phyloP scores from a whole-genome alignment of 192 early-diverging fungal genomes.

The Linnemannia schmuckeri region DNA sequence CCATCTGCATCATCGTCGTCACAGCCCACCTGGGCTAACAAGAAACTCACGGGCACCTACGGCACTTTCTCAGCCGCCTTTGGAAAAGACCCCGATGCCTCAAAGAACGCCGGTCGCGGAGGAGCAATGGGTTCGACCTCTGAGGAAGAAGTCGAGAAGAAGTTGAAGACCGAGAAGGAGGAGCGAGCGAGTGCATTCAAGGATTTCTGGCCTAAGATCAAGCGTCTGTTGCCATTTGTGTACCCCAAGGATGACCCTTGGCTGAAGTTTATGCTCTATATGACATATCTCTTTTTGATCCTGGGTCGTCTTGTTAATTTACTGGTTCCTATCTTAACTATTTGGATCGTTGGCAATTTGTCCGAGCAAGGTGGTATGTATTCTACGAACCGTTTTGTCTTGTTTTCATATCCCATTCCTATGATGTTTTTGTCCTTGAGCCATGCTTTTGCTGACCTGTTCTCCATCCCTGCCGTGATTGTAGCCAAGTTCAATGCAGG shows the following conservation, averaged over 20 bases:
- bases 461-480: background rate
- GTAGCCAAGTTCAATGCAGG: conserved; percentile 63
- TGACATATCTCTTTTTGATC: conserved; percentile 76
- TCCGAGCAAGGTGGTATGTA: conserved; percentile 30
- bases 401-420: background rate
- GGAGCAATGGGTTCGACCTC: conserved; percentile 26
- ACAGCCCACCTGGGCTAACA: background rate
- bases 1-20: conserved; percentile 27
- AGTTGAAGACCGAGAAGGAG: conserved; percentile 20
- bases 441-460: background rate
- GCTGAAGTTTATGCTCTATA: conserved; percentile 77
- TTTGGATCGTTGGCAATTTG: conserved; percentile 82
- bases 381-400: no score
- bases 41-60: conserved; percentile 17
- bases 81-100: background rate
- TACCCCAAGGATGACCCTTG: conserved; percentile 77
- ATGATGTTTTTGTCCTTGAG: background rate
- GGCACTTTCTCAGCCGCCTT: conserved; percentile 38
- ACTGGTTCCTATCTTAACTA: conserved; percentile 88
- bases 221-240: conserved; percentile 83
- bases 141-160: conserved; percentile 31
- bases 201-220: conserved; percentile 67
- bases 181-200: conserved; percentile 56
- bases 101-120: background rate
- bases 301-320: conserved; percentile 83